Evolutionary conservation across 2,329 filamentous ascomycete species (phyloP).

Genomic region (Aspergillus felis): DNA sequence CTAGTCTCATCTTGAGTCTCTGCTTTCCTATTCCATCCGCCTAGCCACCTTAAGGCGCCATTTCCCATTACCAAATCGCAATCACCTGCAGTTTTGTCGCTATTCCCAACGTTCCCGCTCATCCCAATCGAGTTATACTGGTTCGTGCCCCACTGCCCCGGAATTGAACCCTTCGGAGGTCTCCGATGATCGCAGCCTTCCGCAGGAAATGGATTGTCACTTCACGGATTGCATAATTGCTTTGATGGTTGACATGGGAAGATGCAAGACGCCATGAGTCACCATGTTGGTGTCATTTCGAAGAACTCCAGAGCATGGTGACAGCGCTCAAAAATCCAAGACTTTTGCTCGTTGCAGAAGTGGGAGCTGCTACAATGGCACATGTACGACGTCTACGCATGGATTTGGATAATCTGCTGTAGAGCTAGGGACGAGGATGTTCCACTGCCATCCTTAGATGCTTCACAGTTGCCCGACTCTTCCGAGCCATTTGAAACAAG

Average conservation of each 20-base stretch:
- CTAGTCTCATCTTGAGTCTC: background rate
- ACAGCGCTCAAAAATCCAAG: background rate
- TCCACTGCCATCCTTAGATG: background rate
- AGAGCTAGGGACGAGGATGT: background rate
- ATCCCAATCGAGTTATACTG: background rate
- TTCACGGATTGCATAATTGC: background rate
- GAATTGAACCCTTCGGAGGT: conserved; percentile 12
- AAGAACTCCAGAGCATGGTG: background rate
- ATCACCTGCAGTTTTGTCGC: background rate
- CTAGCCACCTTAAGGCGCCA: background rate
- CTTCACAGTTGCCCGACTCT: background rate
- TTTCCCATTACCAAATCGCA: conserved; percentile 14
- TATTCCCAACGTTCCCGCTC: background rate
- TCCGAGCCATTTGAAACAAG: background rate
- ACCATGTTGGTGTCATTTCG: background rate
- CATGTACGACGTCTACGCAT: background rate
- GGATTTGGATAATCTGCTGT: background rate
- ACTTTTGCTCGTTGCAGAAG: background rate
- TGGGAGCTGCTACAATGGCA: background rate
- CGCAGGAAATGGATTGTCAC: background rate
- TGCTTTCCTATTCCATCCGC: conserved; percentile 1
- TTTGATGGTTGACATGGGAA: background rate
- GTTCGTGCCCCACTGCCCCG: conserved; percentile 8
- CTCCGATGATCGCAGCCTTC: conserved; percentile 17
- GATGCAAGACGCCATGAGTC: background rate